These are phyloP conservation scores for Cryptococcus sp. DNA, from an alignment of 1,284 basidiomycete genomes.

Conservation along the genomic window DNA sequence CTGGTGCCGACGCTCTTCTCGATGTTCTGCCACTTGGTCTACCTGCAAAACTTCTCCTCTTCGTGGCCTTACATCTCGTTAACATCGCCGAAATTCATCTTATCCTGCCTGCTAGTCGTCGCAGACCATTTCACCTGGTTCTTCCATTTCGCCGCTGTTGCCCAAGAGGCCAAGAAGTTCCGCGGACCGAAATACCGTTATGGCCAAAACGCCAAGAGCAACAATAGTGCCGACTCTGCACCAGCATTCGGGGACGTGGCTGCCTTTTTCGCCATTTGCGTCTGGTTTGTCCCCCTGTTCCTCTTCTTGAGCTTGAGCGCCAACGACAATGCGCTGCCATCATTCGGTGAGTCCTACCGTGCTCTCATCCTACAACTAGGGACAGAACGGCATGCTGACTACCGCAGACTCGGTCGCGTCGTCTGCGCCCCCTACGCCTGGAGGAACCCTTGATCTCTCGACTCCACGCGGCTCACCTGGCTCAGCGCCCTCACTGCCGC, in stretches of 20 bases:
- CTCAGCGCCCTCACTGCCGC: too few relatives aligned
- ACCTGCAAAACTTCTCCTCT: slow-evolving; percentile 84
- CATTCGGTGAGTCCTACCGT: slow-evolving; percentile 41
- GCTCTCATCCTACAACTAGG: neutral
- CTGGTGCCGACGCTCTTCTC: slow-evolving; percentile 73
- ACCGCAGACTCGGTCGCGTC: neutral
- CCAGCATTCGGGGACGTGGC: slow-evolving; percentile 86
- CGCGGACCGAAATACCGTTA: slow-evolving; percentile 41
- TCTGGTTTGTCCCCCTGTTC: slow-evolving; percentile 89
- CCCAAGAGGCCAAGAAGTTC: slow-evolving; percentile 57
- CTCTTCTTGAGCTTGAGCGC: slow-evolving; percentile 90
- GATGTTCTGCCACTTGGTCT: slow-evolving; percentile 77
- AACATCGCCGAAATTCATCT: slow-evolving; percentile 75
- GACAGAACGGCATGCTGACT: neutral
- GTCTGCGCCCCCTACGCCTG: slow-evolving; percentile 33
- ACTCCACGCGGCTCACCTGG: neutral
- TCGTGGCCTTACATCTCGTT: slow-evolving; percentile 89
- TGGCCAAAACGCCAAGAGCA: slow-evolving; percentile 14
- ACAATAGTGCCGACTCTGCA: slow-evolving; percentile 32
- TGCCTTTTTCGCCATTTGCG: slow-evolving; percentile 87
- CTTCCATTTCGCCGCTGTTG: slow-evolving; percentile 76
- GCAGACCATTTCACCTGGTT: slow-evolving; percentile 92
- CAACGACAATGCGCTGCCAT: slow-evolving; percentile 88
- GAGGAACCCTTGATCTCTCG: slow-evolving; percentile 35
- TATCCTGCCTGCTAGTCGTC: slow-evolving; percentile 79